phyloP scores from a whole-genome alignment of 345 rosid genomes.

The Eucalyptus fibrosa region DNA sequence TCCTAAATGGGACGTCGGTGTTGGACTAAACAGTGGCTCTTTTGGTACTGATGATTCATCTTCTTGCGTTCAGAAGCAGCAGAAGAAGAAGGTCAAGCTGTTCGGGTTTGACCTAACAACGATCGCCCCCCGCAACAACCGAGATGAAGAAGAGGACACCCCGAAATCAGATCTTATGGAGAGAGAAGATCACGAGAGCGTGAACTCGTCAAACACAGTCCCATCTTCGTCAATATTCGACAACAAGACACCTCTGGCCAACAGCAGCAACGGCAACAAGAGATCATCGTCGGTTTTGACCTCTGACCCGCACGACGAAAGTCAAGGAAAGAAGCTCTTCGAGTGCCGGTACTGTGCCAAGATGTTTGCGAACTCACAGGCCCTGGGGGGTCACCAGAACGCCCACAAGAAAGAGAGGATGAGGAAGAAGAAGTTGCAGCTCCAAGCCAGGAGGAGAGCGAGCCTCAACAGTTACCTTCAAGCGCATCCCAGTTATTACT shows the following conservation, averaged over 20 bases:
- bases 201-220: constrained; percentile 39
- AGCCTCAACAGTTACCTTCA: constrained; percentile 53
- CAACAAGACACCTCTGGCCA: background rate
- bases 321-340: constrained; percentile 27
- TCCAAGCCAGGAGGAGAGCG: constrained; percentile 77
- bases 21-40: constrained; percentile 30
- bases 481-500: constrained; percentile 20
- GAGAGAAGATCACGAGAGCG: constrained; percentile 40
- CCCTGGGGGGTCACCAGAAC: constrained; percentile 97
- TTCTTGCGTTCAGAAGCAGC: background rate
- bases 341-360: constrained; percentile 87
- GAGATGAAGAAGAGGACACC: background rate
- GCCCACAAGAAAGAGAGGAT: constrained; percentile 96
- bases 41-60: background rate
- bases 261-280: background rate
- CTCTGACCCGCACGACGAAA: background rate
- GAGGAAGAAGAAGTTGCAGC: constrained; percentile 80
- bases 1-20: constrained; percentile 15
- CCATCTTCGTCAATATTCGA: background rate
- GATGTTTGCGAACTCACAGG: constrained; percentile 86
- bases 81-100: constrained; percentile 39
- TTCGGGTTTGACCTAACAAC: constrained; percentile 69
- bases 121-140: background rate
- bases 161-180: constrained; percentile 3
- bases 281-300: background rate